phyloP scores from a whole-genome alignment of 495 filamentous ascomycete genomes.

The Aspergillus homomorphus region DNA sequence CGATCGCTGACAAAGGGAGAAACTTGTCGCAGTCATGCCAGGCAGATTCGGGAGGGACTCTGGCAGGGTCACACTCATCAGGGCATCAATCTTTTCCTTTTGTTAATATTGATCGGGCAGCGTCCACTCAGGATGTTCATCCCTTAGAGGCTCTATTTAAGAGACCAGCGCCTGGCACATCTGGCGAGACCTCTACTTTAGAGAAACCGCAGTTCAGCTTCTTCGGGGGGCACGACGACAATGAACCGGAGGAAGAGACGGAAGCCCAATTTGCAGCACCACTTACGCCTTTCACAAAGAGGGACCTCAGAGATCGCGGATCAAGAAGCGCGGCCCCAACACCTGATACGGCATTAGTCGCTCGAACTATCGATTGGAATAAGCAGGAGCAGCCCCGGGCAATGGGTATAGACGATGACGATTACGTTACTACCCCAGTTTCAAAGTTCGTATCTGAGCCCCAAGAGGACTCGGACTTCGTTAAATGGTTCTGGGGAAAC shows the following conservation, averaged over 20 bases:
- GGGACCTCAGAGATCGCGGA: conserved; percentile 69
- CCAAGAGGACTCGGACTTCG: conserved; percentile 66
- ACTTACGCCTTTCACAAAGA: conserved; percentile 75
- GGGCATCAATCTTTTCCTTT: neutral
- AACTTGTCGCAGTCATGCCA: conserved; percentile 15
- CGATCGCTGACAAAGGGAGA: conserved; percentile 17
- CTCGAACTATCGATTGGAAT: conserved; percentile 32
- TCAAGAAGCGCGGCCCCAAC: conserved; percentile 86
- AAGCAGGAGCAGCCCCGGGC: conserved; percentile 24
- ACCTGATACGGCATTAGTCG: conserved; percentile 83
- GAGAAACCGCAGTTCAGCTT: conserved; percentile 58
- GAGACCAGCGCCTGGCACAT: conserved; percentile 46
- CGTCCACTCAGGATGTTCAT: conserved; percentile 58
- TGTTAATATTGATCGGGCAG: conserved; percentile 9
- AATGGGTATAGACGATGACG: conserved; percentile 31
- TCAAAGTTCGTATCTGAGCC: conserved; percentile 27
- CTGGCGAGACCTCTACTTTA: conserved; percentile 35
- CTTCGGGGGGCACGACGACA: conserved; percentile 50
- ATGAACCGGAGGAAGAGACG: conserved; percentile 43
- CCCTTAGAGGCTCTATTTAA: conserved; percentile 91
- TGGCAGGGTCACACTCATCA: neutral
- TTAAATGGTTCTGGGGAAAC: conserved; percentile 90
- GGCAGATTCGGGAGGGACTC: neutral
- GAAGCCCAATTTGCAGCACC: conserved; percentile 44
- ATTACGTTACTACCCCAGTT: conserved; percentile 28